Base-by-base conservation (phyloP, 768 basidiomycete species). In the Calvatia gigantea region DNA sequence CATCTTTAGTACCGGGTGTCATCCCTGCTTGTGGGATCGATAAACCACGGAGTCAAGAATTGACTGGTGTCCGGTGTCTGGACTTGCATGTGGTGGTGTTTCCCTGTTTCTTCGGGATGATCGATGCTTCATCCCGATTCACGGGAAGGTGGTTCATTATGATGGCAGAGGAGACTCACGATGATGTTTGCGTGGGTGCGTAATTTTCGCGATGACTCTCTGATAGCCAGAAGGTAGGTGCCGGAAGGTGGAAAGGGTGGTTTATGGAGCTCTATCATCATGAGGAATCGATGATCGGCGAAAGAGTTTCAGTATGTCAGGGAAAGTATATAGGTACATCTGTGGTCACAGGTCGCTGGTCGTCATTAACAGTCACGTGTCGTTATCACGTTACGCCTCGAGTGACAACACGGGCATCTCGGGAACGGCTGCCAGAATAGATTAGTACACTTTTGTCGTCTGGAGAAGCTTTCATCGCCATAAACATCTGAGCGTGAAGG, bases 221-320 rank as follows among this genome's bases (percentile, higher is more conserved):
- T 78, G 33, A 90, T 78, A 12, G 80, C 74, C 33, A 74, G 61
- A 15, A 87, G 59, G 62, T 75, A 86, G 32, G 65, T 59, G 19
- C 79, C 74, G 49, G 79, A 71, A 42, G 77, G 68, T 56, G 84
- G 81, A 51, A 82, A 69, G 12, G 69, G 62, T 52, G 66, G 60
- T 51, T 65, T 58, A 27, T 21, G 8, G 55, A 42, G 42, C 51
- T 58, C 27, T 37, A 17, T 44, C 44, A 35, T 25, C 21, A n/a
- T n/a, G n/a, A n/a, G n/a, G n/a, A n/a, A n/a, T n/a, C n/a, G n/a
- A n/a, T n/a, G n/a, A n/a, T n/a, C n/a, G n/a, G n/a, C n/a, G n/a
- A n/a, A n/a, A n/a, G n/a, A n/a, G n/a, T n/a, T n/a, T n/a, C n/a
- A n/a, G n/a, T n/a, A n/a, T n/a, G n/a, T n/a, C n/a, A n/a, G n/a